A percentile compares a stretch with the other conserved stretches of the same genome.
These are phyloP conservation scores for Amaranthus cruentus DNA, from an alignment of 148 eudicot species.

Conservation along the genomic window DNA sequence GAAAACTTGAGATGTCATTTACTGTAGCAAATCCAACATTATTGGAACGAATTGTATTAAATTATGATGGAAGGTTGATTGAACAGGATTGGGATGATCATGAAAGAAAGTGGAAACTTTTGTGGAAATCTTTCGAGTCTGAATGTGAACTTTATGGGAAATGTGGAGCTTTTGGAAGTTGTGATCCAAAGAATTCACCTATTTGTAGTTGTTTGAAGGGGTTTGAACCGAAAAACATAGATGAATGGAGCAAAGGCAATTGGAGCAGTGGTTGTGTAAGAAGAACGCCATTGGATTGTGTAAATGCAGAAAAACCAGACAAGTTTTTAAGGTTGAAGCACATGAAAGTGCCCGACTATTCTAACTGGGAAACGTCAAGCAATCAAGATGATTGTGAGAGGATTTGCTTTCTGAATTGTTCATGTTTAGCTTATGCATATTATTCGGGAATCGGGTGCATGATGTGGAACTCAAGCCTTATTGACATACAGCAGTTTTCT, in stretches of 20 bases:
- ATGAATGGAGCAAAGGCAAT: slow-evolving; percentile 45
- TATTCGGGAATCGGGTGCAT: slow-evolving; percentile 22
- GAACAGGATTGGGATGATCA: slow-evolving; percentile 10
- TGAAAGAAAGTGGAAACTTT: slow-evolving; percentile 16
- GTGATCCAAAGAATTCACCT: slow-evolving; percentile 13
- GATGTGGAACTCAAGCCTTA: slow-evolving; percentile 29
- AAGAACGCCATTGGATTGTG: slow-evolving; percentile 33
- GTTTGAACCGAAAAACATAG: slow-evolving; percentile 27
- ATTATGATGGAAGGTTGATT: too few species aligned
- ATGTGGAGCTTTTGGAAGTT: slow-evolving; percentile 33
- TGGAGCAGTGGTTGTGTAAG: slow-evolving; percentile 54
- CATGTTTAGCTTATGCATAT: slow-evolving; percentile 36
- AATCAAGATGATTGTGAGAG: slow-evolving; percentile 6
- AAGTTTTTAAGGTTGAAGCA: slow-evolving; percentile 25
- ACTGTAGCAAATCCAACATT: slow-evolving; percentile 22
- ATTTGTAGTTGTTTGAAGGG: slow-evolving; percentile 26
- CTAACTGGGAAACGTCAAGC: neutral
- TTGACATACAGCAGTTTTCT: slow-evolving; percentile 26
- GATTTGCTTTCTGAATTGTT: slow-evolving; percentile 28
- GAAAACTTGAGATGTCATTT: too few species aligned
- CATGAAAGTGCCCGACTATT: slow-evolving; percentile 34
- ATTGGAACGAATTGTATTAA: neutral
- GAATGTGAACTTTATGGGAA: slow-evolving; percentile 31
- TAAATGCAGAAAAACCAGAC: slow-evolving; percentile 27
- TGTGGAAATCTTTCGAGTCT: slow-evolving; percentile 16